phyloP scores from a whole-genome alignment of 257 asterid genomes.

The Salvia hispanica region DNA sequence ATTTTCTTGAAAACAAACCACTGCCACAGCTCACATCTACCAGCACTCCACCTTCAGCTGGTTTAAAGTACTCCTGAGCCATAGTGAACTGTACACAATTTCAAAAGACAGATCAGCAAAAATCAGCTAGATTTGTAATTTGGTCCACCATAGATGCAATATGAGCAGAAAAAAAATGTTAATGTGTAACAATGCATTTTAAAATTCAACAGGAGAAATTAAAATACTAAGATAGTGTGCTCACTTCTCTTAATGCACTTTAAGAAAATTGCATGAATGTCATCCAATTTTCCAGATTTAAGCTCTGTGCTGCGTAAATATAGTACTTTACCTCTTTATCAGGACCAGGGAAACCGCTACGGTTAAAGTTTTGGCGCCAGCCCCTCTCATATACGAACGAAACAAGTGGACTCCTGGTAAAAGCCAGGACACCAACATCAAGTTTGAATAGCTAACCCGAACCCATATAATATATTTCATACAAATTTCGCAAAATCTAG shows the following conservation, averaged over 20 bases:
- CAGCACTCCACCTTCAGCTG: conserved; percentile 82
- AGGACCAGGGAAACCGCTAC: conserved; percentile 95
- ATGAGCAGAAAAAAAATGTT: conserved; percentile 3
- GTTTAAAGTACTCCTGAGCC: conserved; percentile 84
- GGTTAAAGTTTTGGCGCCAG: conserved; percentile 90
- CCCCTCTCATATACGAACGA: conserved; percentile 96
- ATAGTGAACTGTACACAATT: conserved; percentile 72
- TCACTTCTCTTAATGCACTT: neutral
- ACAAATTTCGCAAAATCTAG: neutral
- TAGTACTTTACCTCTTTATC: conserved; percentile 81
- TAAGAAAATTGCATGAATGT: conserved; percentile 2
- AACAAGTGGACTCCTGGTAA: conserved; percentile 87
- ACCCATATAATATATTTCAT: neutral
- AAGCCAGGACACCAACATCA: conserved; percentile 29
- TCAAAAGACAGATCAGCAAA: neutral
- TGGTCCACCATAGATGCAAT: conserved; percentile 14
- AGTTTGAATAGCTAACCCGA: conserved; percentile 25
- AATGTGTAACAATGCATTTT: conserved; percentile 7
- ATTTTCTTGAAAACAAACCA: conserved; percentile 90
- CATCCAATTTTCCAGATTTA: conserved; percentile 6
- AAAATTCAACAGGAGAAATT: neutral
- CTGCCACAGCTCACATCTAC: conserved; percentile 97
- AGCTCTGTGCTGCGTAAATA: conserved; percentile 3
- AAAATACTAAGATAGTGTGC: conserved; percentile 2
- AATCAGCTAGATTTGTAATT: conserved; percentile 16